Percentiles rank a stretch among this genome's conserved stretches.
Conservation (phyloP, 345 rosid genomes). For the Viola odorata region DNA sequence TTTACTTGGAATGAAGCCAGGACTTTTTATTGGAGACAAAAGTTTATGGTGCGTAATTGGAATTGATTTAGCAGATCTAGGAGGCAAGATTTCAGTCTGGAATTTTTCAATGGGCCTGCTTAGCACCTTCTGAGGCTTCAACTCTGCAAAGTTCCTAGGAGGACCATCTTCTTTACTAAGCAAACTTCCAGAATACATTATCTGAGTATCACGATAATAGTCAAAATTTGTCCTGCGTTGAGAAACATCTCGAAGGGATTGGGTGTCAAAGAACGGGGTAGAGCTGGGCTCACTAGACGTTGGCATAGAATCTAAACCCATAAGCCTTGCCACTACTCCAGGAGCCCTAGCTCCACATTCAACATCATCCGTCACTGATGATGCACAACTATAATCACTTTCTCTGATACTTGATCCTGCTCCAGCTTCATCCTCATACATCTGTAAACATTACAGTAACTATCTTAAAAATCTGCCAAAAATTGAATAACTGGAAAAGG, state of each 20-base stretch:
- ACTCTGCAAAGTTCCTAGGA: conserved; percentile 26
- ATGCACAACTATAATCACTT: conserved; percentile 79
- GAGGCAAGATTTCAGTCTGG: conserved; percentile 88
- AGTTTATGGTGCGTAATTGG: conserved; percentile 86
- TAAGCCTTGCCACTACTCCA: conserved; percentile 90
- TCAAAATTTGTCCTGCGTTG: conserved; percentile 44
- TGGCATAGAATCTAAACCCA: conserved; percentile 91
- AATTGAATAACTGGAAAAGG: not conserved
- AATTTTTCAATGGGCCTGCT: conserved; percentile 81
- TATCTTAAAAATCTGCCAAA: not conserved
- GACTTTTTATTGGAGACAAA: conserved; percentile 91
- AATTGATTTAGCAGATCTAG: conserved; percentile 89
- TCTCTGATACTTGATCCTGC: conserved; percentile 45
- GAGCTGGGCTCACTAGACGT: conserved; percentile 53
- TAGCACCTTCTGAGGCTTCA: conserved; percentile 42
- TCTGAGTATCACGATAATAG: conserved; percentile 38
- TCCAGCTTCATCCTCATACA: conserved; percentile 60
- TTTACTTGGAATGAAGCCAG: conserved; percentile 67
- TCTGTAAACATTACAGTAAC: conserved; percentile 32
- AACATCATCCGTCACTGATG: conserved; percentile 89
- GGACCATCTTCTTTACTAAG: conserved; percentile 39
- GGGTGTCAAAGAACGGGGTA: conserved; percentile 53
- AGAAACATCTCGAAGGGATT: conserved; percentile 46
- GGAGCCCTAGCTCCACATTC: conserved; percentile 74
- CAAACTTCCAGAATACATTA: conserved; percentile 49